Base-by-base conservation (phyloP, 2,329 filamentous ascomycete species). In the Sporothrix brasiliensis region DNA sequence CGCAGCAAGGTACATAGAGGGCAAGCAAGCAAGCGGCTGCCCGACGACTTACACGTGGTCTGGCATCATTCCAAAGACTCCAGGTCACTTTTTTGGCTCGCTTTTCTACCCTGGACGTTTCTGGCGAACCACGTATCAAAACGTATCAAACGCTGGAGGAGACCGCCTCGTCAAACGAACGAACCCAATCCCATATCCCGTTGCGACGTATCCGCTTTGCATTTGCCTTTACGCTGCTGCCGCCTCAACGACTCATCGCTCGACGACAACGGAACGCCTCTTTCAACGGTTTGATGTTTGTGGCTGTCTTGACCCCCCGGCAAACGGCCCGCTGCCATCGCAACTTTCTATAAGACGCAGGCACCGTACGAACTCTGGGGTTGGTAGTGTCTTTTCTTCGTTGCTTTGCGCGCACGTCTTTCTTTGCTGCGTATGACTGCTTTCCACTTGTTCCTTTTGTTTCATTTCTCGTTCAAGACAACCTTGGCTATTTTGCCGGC, bases 121-220 rank as follows among this genome's bases (percentile, higher is more conserved):
- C 39, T 68, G 52, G 24, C 52, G 66, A 68, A 68, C 66, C 66
- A 68, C 66, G 61, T 70, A 70, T 70, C 47, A 67, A 47, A 52
- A 63, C 53, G 58, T 47, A 63, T 54, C 52, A 30, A 27, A 63
- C 39, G 58, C 58, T 47, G 39, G 39, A 44, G 39, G 24, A 50
- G 50, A 44, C 60, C 41, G 44, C 34, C 60, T 52, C 19, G 58
- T 61, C 69, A 52, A 34, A 70, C 69, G 61, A 63, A 47, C 58
- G 41, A 63, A 68, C 52, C 52, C 66, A 47, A 67, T 67, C 39
- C 65, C 66, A 68, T 39, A 58, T 6, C 39, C 34, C 66, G 24
- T 21, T 67, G 50, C 65, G 50, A 67, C 65, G 30, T 39, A 47
- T 63, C 58, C 13, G n/a, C n/a, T 60, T 21, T 41, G 56, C 56